Evolutionary conservation across 331 rosid species (phyloP), one percentile per base, ranked within the genome.

Genomic region (Saraca asoca): DNA sequence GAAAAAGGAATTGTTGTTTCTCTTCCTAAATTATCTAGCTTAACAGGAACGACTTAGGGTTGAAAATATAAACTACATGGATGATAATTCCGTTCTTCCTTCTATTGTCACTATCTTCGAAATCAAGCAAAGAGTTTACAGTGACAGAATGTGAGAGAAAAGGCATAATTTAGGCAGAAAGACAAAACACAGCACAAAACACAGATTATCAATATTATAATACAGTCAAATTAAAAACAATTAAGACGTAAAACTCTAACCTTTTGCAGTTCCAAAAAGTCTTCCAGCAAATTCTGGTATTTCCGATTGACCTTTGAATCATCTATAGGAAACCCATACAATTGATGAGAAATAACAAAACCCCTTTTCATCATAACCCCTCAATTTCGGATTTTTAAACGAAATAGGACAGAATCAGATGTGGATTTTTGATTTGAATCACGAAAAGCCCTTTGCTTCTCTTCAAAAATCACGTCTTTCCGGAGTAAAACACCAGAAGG

Each of bases 181-280:
- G 4, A n/a, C 8, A 5, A 17, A 7, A 48, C 13, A 56, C 12
- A 13, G 39, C 39, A 63, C 41, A 37, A 6, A 4, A 6, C 7
- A 14, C 18, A 33, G 12, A 29, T 17, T 13, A 49, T 60, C 14
- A 66, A 38, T 58, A 34, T 2, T 46, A 51, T 24, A n/a, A 6
- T 11, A 24, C 6, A 24, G 5, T 16, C 0, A 14, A 31, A 54
- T 12, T 0, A 10, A 31, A 5, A 19, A 37, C 13, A 24, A 7
- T 14, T 2, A n/a, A 9, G 10, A 7, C 24, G 17, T 12, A 15
- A 34, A 58, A 45, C 12, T 12, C 58, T 0, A 71, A 88, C 91
- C 91, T 83, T 81, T 53, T 81, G 87, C 44, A 83, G 65, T 7
- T 77, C 78, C 37, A 83, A 72, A 77, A 71, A 81, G 56, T 88